phyloP scores from a whole-genome alignment of 2,329 filamentous ascomycete species.

The Cordyceps tenuipes region DNA sequence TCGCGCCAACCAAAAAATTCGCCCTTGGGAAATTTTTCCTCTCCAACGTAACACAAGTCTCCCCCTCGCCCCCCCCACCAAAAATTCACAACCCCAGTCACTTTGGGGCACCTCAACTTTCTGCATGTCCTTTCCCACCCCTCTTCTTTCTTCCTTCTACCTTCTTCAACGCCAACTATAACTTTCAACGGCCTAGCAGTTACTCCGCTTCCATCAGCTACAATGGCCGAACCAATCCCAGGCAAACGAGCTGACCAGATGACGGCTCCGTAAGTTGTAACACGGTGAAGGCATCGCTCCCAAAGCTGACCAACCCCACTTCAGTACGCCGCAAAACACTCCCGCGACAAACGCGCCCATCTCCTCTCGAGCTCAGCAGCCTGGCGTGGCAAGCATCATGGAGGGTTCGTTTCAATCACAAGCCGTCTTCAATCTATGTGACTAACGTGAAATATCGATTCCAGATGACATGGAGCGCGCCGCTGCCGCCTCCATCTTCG shows the following conservation, averaged over 20 bases:
- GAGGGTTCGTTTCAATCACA: constrained; percentile 61
- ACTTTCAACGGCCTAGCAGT: constrained; percentile 6
- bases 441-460: constrained; percentile 16
- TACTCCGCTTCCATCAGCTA: constrained; percentile 24
- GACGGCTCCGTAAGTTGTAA: constrained; percentile 48
- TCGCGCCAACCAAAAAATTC: constrained; percentile 15
- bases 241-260: constrained; percentile 51
- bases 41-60: constrained; percentile 13
- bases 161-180: constrained; percentile 17
- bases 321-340: constrained; percentile 96
- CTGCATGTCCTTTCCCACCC: constrained; percentile 23
- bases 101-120: constrained; percentile 26
- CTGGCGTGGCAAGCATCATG: constrained; percentile 88
- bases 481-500: constrained; percentile 84
- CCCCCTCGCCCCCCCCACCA: constrained; percentile 24
- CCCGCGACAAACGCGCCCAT: constrained; percentile 93
- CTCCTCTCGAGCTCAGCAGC: constrained; percentile 93
- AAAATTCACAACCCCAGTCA: constrained; percentile 28
- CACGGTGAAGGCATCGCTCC: constrained; percentile 19
- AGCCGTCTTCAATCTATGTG: constrained; percentile 12
- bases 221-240: constrained; percentile 56
- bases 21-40: constrained; percentile 27
- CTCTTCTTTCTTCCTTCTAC: constrained; percentile 17
- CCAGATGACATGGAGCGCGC: constrained; percentile 85
- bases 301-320: constrained; percentile 33